Base-by-base conservation (phyloP, 179 eudicot genomes). In the Spergularia azorica region DNA sequence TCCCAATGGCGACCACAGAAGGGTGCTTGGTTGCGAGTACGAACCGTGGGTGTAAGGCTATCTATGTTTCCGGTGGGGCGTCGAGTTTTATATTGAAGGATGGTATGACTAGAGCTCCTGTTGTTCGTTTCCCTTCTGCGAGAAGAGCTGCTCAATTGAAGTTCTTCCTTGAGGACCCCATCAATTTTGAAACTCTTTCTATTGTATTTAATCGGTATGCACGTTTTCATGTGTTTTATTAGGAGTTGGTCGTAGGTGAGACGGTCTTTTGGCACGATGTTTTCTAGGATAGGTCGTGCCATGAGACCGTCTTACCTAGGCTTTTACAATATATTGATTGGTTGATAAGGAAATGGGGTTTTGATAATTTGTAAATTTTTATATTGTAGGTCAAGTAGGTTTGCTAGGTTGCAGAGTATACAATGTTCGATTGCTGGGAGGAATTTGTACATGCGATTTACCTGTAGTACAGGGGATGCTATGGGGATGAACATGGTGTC, bases 401-500 rank as follows among this genome's bases (percentile, higher is more conserved):
- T 71, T 71, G 83, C 69, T 6, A 80, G 73, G 79, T 63, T 80
- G 62, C 83, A 80, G 54, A 65, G 80, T 17, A 57, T 80, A 32
- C 72, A 80, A 58, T 80, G 83, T 38, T 63, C 83, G 57, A 65
- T 80, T 10, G 83, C 79, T 9, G 83, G 83, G 61, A 76, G 66
- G 79, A 80, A 80, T 64, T 71, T 80, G 80, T 80, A 71, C 72
- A 71, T 71, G 32, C 71, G 83, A 41, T 76, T 76, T 48, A 62
- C 62, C 14, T 80, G 79, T 69, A 76, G 83, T 62, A 80, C 80
- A 15, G 83, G 80, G 6, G 83, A 80, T 71, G 80, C 83, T 20
- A 80, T 80, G 83, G 83, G 83, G 41, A 80, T 80, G 83, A 80
- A 80, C 79, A 80, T 80, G 83, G 79, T 76, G 26, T 80, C 83